Base-by-base conservation (phyloP, 768 basidiomycete genomes). In the Rhodotorula sphaerocarpa region DNA sequence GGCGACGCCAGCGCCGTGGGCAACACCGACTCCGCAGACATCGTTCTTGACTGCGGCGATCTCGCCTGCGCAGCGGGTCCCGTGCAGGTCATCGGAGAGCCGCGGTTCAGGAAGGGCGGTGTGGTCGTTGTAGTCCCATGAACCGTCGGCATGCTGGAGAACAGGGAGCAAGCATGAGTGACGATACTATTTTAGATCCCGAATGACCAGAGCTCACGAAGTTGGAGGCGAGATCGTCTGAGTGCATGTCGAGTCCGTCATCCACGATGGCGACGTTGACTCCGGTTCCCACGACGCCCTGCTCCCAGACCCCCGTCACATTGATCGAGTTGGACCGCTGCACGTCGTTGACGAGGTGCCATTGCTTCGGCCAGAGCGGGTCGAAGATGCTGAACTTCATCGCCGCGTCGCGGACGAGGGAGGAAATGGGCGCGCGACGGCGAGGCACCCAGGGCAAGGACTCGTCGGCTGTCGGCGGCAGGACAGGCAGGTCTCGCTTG, bases 81-180 rank as follows among this genome's bases (percentile, higher is more conserved):
- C 95, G 73, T 99, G 95, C 70, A 89, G 88, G 70, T 99, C 95
- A 67, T 97, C 92, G 30, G 79, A 81, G 47, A 92, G 83, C 60
- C 85, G 82, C 0, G 95, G 95, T 39, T 85, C 86, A 15, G 95
- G 95, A 10, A 96, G 79, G 20, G 83, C 78, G 31, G 83, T 83
- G 72, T 97, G 90, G 73, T 93, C 90, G 74, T 99, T 99, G 75
- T 90, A 99, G 75, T 99, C 92, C 73, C 90, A 87, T 0, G 92
- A 96, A 62, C 91, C 84, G 28, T 82, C 83, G 16, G 85, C 82
- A 72, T 85, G 88, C 92, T 95, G 66, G 3, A 16, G 7, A 45
- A 44, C 15, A 21, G 4, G 25, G 21, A 30, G 44, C 12, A 18
- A 3, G 6, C n/a, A 18, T 11, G 9, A 30, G 28, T 7, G 34